These are phyloP conservation scores for Paecilomyces formosus DNA, from an alignment of 2,329 filamentous ascomycete species.

Conservation along the genomic window DNA sequence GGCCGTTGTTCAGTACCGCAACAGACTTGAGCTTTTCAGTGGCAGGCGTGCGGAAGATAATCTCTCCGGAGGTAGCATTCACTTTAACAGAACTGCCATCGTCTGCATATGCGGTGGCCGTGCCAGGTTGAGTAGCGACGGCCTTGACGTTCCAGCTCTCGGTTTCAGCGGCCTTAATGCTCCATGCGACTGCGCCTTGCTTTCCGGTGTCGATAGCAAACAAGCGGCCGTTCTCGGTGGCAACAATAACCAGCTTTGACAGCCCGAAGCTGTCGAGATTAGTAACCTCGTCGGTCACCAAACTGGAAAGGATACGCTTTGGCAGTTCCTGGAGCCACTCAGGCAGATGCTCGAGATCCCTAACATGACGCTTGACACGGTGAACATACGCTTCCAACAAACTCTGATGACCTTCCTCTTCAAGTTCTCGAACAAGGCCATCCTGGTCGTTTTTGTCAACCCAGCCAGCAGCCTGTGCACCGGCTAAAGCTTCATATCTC, in stretches of 20 bases:
- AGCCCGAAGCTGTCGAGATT: conserved; percentile 66
- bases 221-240: conserved; percentile 69
- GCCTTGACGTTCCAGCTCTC: conserved; percentile 60
- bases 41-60: conserved; percentile 24
- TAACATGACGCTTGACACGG: conserved; percentile 71
- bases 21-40: conserved; percentile 23
- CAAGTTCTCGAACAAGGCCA: conserved; percentile 69
- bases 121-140: conserved; percentile 55
- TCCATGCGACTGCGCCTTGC: conserved; percentile 70
- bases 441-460: conserved; percentile 68
- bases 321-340: conserved; percentile 65
- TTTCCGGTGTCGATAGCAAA: conserved; percentile 73
- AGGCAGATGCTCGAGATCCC: conserved; percentile 67
- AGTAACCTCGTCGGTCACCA: conserved; percentile 50
- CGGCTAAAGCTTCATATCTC: conserved; percentile 74
- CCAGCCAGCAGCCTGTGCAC: conserved; percentile 71
- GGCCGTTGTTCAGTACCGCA: conserved; percentile 19
- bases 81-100: conserved; percentile 55
- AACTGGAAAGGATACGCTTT: conserved; percentile 56
- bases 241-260: conserved; percentile 74
- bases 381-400: conserved; percentile 77
- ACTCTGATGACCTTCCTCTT: conserved; percentile 79
- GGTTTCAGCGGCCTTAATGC: conserved; percentile 54
- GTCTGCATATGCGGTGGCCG: conserved; percentile 52
- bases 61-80: conserved; percentile 36